These are phyloP conservation scores for Penicillium hesseltinei DNA, from an alignment of 2,329 filamentous ascomycete species.

Conservation along the genomic window DNA sequence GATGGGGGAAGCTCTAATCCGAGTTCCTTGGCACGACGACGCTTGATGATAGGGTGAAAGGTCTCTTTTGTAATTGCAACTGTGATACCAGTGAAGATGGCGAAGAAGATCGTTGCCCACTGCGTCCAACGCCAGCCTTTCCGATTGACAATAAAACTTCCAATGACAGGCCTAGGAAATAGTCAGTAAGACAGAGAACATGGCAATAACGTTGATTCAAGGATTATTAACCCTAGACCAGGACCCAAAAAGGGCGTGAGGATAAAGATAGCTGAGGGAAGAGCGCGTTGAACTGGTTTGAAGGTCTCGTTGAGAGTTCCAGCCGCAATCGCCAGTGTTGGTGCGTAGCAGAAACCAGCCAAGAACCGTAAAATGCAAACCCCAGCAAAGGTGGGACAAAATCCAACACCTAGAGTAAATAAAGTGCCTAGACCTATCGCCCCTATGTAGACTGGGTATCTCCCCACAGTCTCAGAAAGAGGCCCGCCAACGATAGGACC, in stretches of 20 bases:
- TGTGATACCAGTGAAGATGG: conserved; percentile 12
- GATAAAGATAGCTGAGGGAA: conserved; percentile 22
- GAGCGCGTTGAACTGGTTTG: conserved; percentile 12
- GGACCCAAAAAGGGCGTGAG: conserved; percentile 24
- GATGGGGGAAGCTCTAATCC: conserved; percentile 3
- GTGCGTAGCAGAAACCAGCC: conserved; percentile 18
- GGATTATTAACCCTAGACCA: conserved; percentile 17
- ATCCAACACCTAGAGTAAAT: conserved; percentile 18
- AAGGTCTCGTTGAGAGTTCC: conserved; percentile 26
- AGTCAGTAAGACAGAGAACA: neutral
- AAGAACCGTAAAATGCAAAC: conserved; percentile 18
- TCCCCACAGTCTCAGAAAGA: conserved; percentile 24
- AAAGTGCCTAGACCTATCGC: conserved; percentile 13
- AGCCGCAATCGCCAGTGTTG: conserved; percentile 16
- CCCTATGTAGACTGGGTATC: conserved; percentile 22
- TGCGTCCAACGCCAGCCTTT: conserved; percentile 25
- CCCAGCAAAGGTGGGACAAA: conserved; percentile 11
- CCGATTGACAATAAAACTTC: conserved; percentile 19
- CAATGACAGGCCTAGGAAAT: conserved; percentile 24
- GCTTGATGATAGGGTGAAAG: conserved; percentile 18
- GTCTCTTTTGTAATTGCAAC: conserved; percentile 14
- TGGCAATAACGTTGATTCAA: too few species aligned
- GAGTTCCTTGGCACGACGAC: conserved; percentile 13
- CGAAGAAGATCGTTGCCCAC: conserved; percentile 19
- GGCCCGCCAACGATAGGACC: conserved; percentile 26